Evolutionary conservation across 805 yeast species (phyloP), one percentile per base, ranked within the genome.

Genomic region (Candida incommunis): DNA sequence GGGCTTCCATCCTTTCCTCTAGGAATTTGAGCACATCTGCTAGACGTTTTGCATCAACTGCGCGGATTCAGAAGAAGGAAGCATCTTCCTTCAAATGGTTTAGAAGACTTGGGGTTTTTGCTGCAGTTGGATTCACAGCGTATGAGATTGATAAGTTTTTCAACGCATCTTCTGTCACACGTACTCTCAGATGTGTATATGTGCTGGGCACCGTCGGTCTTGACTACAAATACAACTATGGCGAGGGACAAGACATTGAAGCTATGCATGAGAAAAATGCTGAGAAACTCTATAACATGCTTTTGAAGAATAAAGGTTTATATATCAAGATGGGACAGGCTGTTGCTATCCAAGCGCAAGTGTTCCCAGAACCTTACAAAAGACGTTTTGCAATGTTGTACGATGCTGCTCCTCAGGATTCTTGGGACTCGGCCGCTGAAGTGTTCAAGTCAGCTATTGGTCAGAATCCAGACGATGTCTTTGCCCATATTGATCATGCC

Each of bases 261-360:
- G 69, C 70, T 0, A 59, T 82, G 7, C 92, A 82, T 51, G 76
- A 74, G 46, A 60, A 74, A 23, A 72, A 75, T 29, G 75, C 90
- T 3, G 70, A 67, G 18, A 57, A 77, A 40, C 52, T 77, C 43
- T 67, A 66, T 51, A 54, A 69, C 40, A 56, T 77, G 43, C 55
- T 76, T 46, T 56, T 59, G 29, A 54, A 54, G 11, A 76, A 76
- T 54, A 72, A 70, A 50, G 82, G 82, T 1, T 66, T 83, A 18
- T 83, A 80, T 56, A 78, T 83, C 58, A 82, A 82, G 58, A 60
- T 80, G 52, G 94, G 92, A 22, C 92, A 82, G 66, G 79, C 83
- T 43, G 70, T 82, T 41, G 90, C 92, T 2, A 76, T 82, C 54
- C 92, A 83, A 57, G 78, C 85, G 0, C 62, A 71, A 23, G 66